Evolutionary conservation across 148 eudicot species (phyloP), one percentile per base, ranked within the genome.

Genomic region (Vaccinium myrtillus): DNA sequence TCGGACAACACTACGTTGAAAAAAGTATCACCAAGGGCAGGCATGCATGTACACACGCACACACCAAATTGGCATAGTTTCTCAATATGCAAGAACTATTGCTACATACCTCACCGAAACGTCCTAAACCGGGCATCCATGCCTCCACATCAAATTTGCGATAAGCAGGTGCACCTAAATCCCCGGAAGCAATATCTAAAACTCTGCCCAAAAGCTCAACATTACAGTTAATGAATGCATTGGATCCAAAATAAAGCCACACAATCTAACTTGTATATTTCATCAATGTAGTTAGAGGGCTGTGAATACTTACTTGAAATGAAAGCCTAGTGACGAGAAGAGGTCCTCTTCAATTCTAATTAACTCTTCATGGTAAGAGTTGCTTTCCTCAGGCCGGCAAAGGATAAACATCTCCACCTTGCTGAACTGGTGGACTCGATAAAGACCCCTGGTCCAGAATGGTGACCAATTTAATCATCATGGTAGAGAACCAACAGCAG

Each of bases 41-140:
- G n/a, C 27, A 74, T 14, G 11, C 49, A 32, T 16, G 1, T 74
- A 39, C 15, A 36, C 10, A 8, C 27, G 1, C 65, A 19, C 80
- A 5, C 59, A 10, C 58, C 15, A 0, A 32, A 0, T 32, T 0
- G 36, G 36, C 36, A 32, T 32, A 32, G 1, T 32, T 32, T 32
- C 36, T 32, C 36, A 32, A 32, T 32, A 32, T 1, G 2, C 36
- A 1, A 83, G 74, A 23, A 27, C 23, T 63, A 0, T 25, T 63
- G 13, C 69, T 63, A 2, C 69, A 63, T 92, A 94, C 99, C 95
- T 96, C 99, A 65, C 99, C 99, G 81, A 90, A 96, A 4, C 98
- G 95, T 30, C 90, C 98, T 84, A 96, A 88, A 14, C 99, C 99
- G 1, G 99, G 99, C 99, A 96, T 96, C 99, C 99, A 96, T 58